Conservation (phyloP, 2,329 filamentous ascomycete species). For the Chaetoscypha palmicola region DNA sequence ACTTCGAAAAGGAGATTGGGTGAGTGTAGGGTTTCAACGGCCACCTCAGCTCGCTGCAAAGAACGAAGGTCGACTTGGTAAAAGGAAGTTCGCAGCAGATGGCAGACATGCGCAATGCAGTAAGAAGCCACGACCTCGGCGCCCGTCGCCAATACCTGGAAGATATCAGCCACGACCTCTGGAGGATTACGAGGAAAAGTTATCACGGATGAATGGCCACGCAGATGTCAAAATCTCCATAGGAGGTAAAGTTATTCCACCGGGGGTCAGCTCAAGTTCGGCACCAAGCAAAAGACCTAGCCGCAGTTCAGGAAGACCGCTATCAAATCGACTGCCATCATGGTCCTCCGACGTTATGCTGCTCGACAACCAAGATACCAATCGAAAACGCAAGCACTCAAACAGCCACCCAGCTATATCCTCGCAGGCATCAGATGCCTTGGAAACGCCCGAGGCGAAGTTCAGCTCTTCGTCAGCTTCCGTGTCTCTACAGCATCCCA, state of each 20-base stretch:
- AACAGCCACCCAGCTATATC: no score
- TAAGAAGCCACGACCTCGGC: conserved; percentile 10
- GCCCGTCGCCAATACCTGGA: conserved; percentile 17
- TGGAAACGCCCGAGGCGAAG: conserved; percentile 4
- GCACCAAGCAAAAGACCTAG: conserved; percentile 8
- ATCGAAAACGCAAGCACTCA: no score
- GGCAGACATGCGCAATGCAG: conserved; percentile 22
- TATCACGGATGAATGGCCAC: conserved; percentile 1
- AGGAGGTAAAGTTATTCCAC: conserved; percentile 19
- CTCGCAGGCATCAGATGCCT: no score
- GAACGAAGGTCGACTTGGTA: conserved; percentile 23
- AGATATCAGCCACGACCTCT: neutral
- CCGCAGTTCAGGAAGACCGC: conserved; percentile 2
- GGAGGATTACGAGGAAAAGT: neutral
- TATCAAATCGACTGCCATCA: conserved; percentile 2
- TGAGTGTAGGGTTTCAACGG: conserved; percentile 23
- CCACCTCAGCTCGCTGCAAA: conserved; percentile 18
- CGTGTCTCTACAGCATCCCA: conserved; percentile 26
- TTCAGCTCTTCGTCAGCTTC: conserved; percentile 16
- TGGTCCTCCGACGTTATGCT: conserved; percentile 28
- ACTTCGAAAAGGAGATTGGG: conserved; percentile 28
- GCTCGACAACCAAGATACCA: conserved; percentile 21
- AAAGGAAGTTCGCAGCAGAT: conserved; percentile 21
- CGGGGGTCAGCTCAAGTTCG: conserved; percentile 25
- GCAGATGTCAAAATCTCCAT: conserved; percentile 28